These are phyloP conservation scores for Cucurbita moschata DNA, from an alignment of 306 rosid species.

Conservation along the genomic window DNA sequence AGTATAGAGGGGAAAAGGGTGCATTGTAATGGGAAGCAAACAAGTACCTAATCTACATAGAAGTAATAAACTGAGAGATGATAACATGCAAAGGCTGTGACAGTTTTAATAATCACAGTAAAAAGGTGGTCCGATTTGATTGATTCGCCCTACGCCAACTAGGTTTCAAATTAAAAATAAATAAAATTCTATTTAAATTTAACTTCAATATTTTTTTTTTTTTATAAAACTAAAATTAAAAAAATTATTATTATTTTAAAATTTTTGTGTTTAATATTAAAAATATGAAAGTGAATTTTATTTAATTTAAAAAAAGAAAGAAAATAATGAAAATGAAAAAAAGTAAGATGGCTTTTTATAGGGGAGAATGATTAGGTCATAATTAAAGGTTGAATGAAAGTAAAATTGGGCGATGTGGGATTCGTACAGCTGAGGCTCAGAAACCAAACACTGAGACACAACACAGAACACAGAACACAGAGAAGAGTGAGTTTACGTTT, in stretches of 20 bases:
- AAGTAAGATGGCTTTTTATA: conserved; percentile 46
- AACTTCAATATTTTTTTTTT: no score
- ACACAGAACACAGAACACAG: conserved; percentile 4
- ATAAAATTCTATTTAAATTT: no score
- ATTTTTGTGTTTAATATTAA: no score
- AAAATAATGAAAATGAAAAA: neutral
- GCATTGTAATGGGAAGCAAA: neutral
- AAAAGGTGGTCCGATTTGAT: neutral
- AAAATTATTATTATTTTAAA: no score
- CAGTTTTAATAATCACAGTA: neutral
- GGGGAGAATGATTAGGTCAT: conserved; percentile 50
- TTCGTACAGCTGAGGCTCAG: neutral
- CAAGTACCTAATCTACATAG: conserved; percentile 3
- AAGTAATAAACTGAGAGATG: neutral
- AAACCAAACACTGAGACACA: neutral
- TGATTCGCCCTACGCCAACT: conserved; percentile 6
- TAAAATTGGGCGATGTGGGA: neutral
- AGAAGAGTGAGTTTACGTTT: neutral
- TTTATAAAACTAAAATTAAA: no score
- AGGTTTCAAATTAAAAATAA: neutral
- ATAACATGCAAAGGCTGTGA: neutral
- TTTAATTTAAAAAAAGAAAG: no score
- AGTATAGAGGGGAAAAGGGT: neutral
- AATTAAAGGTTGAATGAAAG: conserved; percentile 25
- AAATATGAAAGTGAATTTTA: no score